phyloP scores from a whole-genome alignment of 768 basidiomycete species.

The Daedaleopsis nitida region DNA sequence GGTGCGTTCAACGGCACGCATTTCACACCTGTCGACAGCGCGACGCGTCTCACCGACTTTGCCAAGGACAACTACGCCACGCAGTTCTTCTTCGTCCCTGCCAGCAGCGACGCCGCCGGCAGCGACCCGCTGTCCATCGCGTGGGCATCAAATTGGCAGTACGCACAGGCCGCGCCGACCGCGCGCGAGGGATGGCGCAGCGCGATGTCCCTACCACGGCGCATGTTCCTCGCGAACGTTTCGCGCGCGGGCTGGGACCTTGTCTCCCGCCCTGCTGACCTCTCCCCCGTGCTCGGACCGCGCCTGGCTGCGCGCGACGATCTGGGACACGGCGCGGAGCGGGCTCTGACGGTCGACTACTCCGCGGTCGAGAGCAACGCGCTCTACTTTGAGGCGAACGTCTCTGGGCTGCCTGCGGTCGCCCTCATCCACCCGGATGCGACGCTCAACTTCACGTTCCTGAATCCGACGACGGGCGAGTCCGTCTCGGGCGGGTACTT shows the following conservation, averaged over 20 bases:
- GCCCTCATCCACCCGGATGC: neutral
- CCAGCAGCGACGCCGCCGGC: conserved; percentile 1
- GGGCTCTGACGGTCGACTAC: neutral
- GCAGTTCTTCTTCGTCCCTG: conserved; percentile 15
- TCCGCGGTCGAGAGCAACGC: conserved; percentile 6
- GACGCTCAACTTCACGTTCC: conserved; percentile 11
- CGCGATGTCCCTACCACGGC: conserved; percentile 15
- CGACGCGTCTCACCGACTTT: conserved; percentile 15
- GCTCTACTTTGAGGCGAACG: conserved; percentile 12
- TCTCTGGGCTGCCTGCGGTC: conserved; percentile 2
- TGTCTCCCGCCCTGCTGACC: conserved; percentile 10
- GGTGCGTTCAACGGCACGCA: conserved; percentile 18
- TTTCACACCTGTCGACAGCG: conserved; percentile 7
- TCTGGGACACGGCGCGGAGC: neutral
- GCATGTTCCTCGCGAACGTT: conserved; percentile 11
- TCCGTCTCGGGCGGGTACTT: conserved; percentile 9
- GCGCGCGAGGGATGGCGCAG: conserved; percentile 18
- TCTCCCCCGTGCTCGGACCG: conserved; percentile 9
- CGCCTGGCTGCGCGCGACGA: conserved; percentile 1
- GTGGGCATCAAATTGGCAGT: conserved; percentile 18
- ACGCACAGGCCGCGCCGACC: conserved; percentile 11
- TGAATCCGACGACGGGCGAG: conserved; percentile 12
- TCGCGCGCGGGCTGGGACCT: conserved; percentile 9
- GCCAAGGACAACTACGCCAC: conserved; percentile 20
- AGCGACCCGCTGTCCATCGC: conserved; percentile 4